Conservation (phyloP, 2,329 filamentous ascomycete genomes). For the Curvularia sp. region DNA sequence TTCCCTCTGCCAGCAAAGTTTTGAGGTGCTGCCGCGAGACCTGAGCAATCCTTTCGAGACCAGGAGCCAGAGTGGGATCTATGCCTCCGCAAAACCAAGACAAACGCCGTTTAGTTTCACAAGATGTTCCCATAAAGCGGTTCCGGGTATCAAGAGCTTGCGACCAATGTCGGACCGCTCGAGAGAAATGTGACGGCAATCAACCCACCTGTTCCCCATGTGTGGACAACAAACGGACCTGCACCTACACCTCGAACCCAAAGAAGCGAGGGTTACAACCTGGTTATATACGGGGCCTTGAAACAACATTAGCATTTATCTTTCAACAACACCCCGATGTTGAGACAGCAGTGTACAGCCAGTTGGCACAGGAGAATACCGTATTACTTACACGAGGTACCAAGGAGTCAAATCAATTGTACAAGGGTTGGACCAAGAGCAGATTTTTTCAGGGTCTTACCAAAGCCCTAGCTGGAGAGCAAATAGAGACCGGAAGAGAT, state of each 20-base stretch:
- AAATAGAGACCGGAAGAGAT: conserved; percentile 18
- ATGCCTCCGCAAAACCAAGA: conserved; percentile 31
- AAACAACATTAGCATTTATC: conserved; percentile 64
- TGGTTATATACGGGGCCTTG: conserved; percentile 55
- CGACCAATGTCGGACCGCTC: conserved; percentile 69
- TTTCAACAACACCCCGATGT: conserved; percentile 60
- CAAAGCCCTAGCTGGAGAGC: conserved; percentile 60
- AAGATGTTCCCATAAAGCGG: conserved; percentile 52
- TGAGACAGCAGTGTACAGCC: conserved; percentile 63
- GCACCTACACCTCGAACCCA: conserved; percentile 73
- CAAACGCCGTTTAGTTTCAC: conserved; percentile 28
- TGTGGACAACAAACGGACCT: conserved; percentile 65
- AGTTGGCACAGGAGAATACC: conserved; percentile 59
- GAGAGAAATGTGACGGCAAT: conserved; percentile 75
- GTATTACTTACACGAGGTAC: conserved; percentile 60
- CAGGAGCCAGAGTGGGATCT: conserved; percentile 5
- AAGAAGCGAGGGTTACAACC: conserved; percentile 80
- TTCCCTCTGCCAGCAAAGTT: conserved; percentile 2
- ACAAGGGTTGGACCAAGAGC: conserved; percentile 68
- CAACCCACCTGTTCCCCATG: conserved; percentile 72
- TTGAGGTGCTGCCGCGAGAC: conserved; percentile 1
- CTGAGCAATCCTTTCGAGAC: background rate
- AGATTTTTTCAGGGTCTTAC: conserved; percentile 68
- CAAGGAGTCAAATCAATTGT: conserved; percentile 62
- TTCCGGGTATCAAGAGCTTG: conserved; percentile 72